Evolutionary conservation across 2,329 filamentous ascomycete genomes (phyloP).

Genomic region (Teratosphaeria nubilosa): DNA sequence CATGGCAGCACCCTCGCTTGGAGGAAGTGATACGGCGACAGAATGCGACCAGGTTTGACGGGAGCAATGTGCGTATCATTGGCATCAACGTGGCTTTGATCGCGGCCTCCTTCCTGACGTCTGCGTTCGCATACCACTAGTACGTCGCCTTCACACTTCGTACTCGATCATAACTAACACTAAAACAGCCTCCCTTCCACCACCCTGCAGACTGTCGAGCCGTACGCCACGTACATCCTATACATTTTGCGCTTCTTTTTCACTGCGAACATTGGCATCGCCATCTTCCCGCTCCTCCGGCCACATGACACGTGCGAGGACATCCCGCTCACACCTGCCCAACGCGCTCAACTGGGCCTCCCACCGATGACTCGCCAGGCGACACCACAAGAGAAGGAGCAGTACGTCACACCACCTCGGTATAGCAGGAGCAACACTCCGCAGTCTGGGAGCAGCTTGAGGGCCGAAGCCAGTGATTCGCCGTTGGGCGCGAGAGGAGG

Average conservation of each 20-base stretch:
- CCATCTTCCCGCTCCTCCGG: constrained; percentile 62
- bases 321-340: constrained; percentile 81
- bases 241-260: constrained; percentile 45
- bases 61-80: constrained; percentile 63
- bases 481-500: constrained; percentile 28
- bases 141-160: constrained; percentile 4
- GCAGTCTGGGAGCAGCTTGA: constrained; percentile 41
- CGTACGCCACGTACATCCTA: constrained; percentile 31
- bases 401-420: constrained; percentile 76
- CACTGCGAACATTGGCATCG: constrained; percentile 54
- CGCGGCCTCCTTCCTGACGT: constrained; percentile 38
- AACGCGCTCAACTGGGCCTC: constrained; percentile 75
- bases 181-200: constrained; percentile 5
- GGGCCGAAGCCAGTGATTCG: constrained; percentile 26
- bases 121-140: constrained; percentile 25
- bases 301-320: constrained; percentile 70
- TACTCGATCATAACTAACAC: background rate
- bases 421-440: constrained; percentile 69
- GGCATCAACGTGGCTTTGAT: constrained; percentile 55
- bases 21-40: constrained; percentile 78
- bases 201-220: constrained; percentile 10
- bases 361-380: constrained; percentile 52
- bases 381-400: constrained; percentile 58
- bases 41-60: constrained; percentile 66
- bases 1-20: constrained; percentile 82